Conservation (phyloP, 2,329 filamentous ascomycete genomes). For the Neopestalotiopsis clavispora region DNA sequence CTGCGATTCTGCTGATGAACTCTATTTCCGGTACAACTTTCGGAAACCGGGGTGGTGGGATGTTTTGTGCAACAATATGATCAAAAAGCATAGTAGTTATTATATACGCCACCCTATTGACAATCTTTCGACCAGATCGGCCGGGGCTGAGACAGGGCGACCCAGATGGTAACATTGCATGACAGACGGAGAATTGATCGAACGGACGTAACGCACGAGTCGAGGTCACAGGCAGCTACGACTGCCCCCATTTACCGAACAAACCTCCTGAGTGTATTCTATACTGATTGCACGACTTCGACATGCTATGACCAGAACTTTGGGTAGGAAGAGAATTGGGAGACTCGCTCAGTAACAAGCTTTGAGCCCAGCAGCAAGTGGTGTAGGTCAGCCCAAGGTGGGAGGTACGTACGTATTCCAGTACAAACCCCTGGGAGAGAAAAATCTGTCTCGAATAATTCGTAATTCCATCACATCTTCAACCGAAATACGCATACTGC, state of each 20-base stretch:
- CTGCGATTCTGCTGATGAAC: conserved; percentile 32
- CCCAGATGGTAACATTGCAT: background rate
- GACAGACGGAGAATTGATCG: background rate
- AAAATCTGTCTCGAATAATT: background rate
- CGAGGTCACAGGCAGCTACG: background rate
- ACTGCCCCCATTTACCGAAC: too few relatives aligned
- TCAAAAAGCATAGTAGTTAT: background rate
- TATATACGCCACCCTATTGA: background rate
- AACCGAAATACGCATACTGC: background rate
- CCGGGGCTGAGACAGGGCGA: background rate
- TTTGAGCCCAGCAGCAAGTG: too few relatives aligned
- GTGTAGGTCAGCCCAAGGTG: too few relatives aligned
- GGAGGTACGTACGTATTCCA: too few relatives aligned
- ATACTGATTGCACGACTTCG: background rate
- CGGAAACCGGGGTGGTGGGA: background rate
- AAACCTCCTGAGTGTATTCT: background rate
- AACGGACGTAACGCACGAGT: background rate
- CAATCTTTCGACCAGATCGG: background rate
- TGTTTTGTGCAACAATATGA: background rate
- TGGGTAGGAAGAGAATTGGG: too few relatives aligned
- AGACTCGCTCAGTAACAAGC: too few relatives aligned
- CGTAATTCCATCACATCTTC: background rate
- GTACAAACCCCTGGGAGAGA: too few relatives aligned
- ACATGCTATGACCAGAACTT: background rate
- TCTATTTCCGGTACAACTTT: conserved; percentile 9